Percentiles rank a stretch among this genome's conserved stretches.
These are phyloP conservation scores for Gloeophyllum trabeum DNA, from an alignment of 768 basidiomycete genomes.

Conservation along the genomic window DNA sequence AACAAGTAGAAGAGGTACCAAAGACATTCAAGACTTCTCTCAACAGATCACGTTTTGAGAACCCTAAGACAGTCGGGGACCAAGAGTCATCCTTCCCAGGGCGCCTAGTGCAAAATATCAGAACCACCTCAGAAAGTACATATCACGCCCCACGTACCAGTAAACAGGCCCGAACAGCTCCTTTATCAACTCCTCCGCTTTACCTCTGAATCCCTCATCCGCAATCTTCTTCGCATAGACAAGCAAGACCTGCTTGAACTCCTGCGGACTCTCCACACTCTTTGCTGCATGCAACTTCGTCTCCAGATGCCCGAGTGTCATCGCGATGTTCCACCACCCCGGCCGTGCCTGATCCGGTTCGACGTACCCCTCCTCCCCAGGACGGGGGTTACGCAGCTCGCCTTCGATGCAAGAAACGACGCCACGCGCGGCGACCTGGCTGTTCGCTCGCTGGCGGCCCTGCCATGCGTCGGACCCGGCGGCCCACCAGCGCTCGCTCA, in stretches of 20 bases:
- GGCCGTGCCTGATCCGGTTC: conserved; percentile 34
- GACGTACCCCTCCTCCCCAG: conserved; percentile 5
- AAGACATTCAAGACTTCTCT: conserved; percentile 72
- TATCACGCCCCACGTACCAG: conserved; percentile 44
- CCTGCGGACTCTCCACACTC: conserved; percentile 68
- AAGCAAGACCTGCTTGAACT: conserved; percentile 70
- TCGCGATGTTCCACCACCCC: conserved; percentile 71
- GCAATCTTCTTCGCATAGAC: conserved; percentile 78
- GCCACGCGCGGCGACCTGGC: conserved; percentile 29
- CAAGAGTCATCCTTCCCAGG: conserved; percentile 58
- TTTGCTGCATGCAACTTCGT: conserved; percentile 64
- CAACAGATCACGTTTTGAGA: conserved; percentile 73
- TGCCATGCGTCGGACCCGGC: conserved; percentile 81
- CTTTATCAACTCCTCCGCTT: conserved; percentile 85
- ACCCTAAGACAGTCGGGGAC: conserved; percentile 57
- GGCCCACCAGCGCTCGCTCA: conserved; percentile 79
- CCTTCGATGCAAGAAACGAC: conserved; percentile 41
- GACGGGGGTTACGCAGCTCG: not conserved
- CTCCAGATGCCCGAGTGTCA: conserved; percentile 87
- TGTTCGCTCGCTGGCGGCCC: conserved; percentile 43
- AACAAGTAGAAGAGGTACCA: conserved; percentile 34
- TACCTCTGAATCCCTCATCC: conserved; percentile 79
- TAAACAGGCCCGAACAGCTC: conserved; percentile 88
- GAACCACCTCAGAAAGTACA: not conserved
- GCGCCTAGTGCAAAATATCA: conserved; percentile 33